A percentile compares a stretch with the other conserved stretches of the same genome.
These are phyloP conservation scores for Ogataea nakhonphanomensis DNA, from an alignment of 805 yeast species.

Conservation along the genomic window DNA sequence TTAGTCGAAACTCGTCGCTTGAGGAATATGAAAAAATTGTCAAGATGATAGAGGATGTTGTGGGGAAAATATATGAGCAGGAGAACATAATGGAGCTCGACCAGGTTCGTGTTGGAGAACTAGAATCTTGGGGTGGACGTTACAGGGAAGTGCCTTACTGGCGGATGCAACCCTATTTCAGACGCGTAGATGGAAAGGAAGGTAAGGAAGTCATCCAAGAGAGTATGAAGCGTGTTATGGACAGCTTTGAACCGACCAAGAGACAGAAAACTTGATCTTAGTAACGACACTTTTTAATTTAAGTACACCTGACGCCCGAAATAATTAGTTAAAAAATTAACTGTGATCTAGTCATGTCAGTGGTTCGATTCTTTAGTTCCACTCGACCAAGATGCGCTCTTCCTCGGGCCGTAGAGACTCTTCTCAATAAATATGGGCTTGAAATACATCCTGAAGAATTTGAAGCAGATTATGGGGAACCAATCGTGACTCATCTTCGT, in stretches of 20 bases:
- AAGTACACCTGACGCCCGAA: conserved; percentile 4
- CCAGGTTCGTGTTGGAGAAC: conserved; percentile 48
- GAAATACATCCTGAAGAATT: conserved; percentile 23
- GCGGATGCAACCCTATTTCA: conserved; percentile 94
- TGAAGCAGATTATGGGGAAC: conserved; percentile 32
- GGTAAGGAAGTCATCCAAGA: conserved; percentile 39
- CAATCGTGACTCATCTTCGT: conserved; percentile 39
- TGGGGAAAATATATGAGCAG: conserved; percentile 50
- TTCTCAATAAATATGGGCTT: conserved; percentile 22
- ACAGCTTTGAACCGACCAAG: conserved; percentile 13
- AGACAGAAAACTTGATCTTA: background rate
- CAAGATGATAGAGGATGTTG: conserved; percentile 61
- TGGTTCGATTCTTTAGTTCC: conserved; percentile 3
- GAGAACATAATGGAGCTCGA: conserved; percentile 57
- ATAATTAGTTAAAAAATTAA: conserved; percentile 6
- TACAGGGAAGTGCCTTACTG: conserved; percentile 86
- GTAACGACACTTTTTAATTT: background rate
- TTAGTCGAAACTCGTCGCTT: conserved; percentile 39
- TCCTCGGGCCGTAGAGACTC: conserved; percentile 2
- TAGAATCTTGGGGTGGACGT: conserved; percentile 71
- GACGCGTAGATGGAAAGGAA: conserved; percentile 78
- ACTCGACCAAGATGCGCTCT: conserved; percentile 1
- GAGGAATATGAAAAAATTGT: conserved; percentile 51
- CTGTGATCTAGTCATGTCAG: conserved; percentile 6
- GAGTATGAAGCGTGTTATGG: conserved; percentile 17